Evolutionary conservation across 2,329 filamentous ascomycete species (phyloP), one percentile per base, ranked within the genome.

Genomic region (Ceratocystiopsis brevicomis): DNA sequence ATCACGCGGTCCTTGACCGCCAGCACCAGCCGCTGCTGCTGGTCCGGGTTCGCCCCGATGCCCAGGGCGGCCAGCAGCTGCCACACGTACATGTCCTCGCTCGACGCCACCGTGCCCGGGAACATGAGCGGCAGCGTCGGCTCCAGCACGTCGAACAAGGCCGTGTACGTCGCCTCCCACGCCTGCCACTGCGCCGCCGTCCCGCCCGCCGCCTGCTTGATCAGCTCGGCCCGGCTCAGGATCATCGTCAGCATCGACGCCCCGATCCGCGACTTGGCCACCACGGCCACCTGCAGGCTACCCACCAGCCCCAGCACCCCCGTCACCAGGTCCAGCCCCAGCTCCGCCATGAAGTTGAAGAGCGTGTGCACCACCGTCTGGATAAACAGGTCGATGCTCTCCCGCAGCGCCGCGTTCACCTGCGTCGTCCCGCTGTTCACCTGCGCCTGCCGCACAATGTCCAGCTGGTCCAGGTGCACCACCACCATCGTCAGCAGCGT

Each of bases 1-100:
- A 96, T 92, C 46, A 98, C 90, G 43, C 88, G 80, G 55, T 98
- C 90, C 72, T 96, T 98, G 53, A 98, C 90, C 37, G 86, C 87
- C 54, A 95, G 73, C 11, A 98, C 90, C 44, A 98, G 69, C 45
- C 87, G 75, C 58, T 94, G 88, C 61, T 98, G 90, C 62, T 98
- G 90, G 52, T 95, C 86, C 14, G 87, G 85, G 56, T 76, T 87
- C 33, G 90, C 88, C 42, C 84, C 87, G 50, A 94, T 90, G 49
- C 90, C 90, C 61, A 95, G 85, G 13, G 88, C 86, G 10, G 90
- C 90, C 50, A 98, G 70, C 59, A 96, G 92, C 61, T 96, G 88
- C 90, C 90, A 98, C 36, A 96, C 85, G 56, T 96, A 93, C 55
- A 94, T 80, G 55, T 98, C 90, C 51, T 95, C 86, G 41, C 83